These are phyloP conservation scores for Coniochaeta sp. DNA, from an alignment of 2,329 filamentous ascomycete genomes.

Conservation along the genomic window DNA sequence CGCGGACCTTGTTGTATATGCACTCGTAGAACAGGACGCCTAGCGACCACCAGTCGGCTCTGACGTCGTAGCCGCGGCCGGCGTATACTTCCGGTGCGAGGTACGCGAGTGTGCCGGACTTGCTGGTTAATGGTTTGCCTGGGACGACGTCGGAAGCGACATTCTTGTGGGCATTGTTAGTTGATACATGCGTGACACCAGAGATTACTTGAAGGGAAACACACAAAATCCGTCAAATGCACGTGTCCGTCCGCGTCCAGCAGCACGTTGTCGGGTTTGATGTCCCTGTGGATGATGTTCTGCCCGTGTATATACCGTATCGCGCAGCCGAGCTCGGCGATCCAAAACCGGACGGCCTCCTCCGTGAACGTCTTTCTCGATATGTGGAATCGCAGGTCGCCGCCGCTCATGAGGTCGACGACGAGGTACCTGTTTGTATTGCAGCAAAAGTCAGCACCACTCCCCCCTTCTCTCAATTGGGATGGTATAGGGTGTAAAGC, in stretches of 20 bases:
- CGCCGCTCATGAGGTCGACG: constrained; percentile 96
- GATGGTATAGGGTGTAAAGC: neutral
- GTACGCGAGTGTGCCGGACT: constrained; percentile 93
- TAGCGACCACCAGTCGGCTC: constrained; percentile 98
- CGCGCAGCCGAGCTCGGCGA: constrained; percentile 87
- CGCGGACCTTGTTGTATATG: constrained; percentile 89
- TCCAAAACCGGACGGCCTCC: constrained; percentile 95
- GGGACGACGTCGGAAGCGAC: constrained; percentile 90
- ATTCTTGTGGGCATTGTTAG: constrained; percentile 54
- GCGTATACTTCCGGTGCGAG: constrained; percentile 92
- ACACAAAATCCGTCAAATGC: constrained; percentile 93
- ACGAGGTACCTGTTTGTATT: constrained; percentile 85
- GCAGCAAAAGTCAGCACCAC: constrained; percentile 41
- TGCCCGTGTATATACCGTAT: constrained; percentile 79
- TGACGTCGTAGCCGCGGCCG: constrained; percentile 79
- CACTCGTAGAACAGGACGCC: constrained; percentile 99
- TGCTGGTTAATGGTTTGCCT: constrained; percentile 80
- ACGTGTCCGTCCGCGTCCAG: constrained; percentile 88
- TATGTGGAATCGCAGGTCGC: constrained; percentile 94
- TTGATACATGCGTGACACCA: constrained; percentile 17
- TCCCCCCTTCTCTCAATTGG: neutral
- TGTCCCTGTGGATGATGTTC: constrained; percentile 83
- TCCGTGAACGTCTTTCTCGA: constrained; percentile 97
- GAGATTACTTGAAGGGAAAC: constrained; percentile 25
- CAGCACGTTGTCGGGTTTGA: constrained; percentile 88